A percentile compares a stretch with the other conserved stretches of the same genome.
Conservation (phyloP, 257 asterid genomes). For the Ligustrum vulgare region DNA sequence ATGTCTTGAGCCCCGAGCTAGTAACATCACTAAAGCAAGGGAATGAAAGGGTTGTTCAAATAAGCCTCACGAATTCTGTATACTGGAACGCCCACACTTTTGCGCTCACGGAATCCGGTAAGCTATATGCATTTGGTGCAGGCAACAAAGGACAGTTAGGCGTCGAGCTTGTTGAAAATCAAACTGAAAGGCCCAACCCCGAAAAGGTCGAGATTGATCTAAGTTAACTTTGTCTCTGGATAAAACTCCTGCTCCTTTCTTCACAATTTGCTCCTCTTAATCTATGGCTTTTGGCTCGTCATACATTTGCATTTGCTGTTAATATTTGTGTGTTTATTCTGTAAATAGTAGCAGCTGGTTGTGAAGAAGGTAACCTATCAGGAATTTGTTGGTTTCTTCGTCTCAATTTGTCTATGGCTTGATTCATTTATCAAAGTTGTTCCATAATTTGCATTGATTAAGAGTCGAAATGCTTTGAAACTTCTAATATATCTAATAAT, state of each 20-base stretch:
- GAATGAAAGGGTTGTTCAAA: constrained; percentile 88
- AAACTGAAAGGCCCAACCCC: constrained; percentile 78
- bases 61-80: constrained; percentile 91
- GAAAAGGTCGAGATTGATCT: constrained; percentile 76
- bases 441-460: constrained; percentile 25
- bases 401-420: constrained; percentile 38
- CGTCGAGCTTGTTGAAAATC: constrained; percentile 58
- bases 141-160: constrained; percentile 99
- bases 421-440: constrained; percentile 18
- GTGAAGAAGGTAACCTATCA: constrained; percentile 49
- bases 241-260: not conserved
- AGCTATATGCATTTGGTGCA: constrained; percentile 88
- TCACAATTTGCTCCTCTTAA: not conserved
- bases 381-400: constrained; percentile 42
- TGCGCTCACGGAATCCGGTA: constrained; percentile 84
- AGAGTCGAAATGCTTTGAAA: not conserved
- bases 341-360: constrained; percentile 45
- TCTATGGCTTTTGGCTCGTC: constrained; percentile 9
- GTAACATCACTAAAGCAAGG: constrained; percentile 76
- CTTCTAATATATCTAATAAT: not conserved
- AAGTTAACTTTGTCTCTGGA: constrained; percentile 31
- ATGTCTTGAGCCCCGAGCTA: constrained; percentile 69
- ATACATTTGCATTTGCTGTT: constrained; percentile 24
- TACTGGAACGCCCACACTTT: constrained; percentile 97
- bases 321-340: constrained; percentile 36